A percentile compares a stretch with the other conserved stretches of the same genome.
Conservation (phyloP, 129 eudicot genomes). For the Ambrosia artemisiifolia region DNA sequence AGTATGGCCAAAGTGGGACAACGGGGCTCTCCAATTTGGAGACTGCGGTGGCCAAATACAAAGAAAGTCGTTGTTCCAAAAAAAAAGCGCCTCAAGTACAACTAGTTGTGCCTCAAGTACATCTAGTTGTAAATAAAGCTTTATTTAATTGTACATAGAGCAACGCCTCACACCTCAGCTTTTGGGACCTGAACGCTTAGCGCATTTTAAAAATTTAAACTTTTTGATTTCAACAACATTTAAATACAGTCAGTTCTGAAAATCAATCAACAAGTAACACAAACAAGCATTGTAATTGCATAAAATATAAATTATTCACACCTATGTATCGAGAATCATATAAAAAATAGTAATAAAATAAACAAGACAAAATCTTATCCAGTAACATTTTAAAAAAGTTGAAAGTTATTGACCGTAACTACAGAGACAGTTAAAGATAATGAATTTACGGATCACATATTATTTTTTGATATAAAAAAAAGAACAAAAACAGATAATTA, state of each 20-base stretch:
- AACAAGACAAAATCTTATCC: neutral
- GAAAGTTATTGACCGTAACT: conserved; percentile 3
- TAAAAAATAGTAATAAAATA: too few species aligned
- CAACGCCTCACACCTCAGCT: too few species aligned
- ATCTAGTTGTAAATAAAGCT: too few species aligned
- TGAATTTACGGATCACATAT: neutral
- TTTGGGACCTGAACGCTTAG: too few species aligned
- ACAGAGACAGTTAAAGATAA: neutral
- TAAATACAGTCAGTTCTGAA: neutral
- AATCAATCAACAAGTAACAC: neutral
- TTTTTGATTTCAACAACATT: neutral
- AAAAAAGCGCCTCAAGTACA: too few species aligned
- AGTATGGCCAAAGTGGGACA: too few species aligned
- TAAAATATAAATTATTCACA: neutral
- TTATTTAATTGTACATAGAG: too few species aligned
- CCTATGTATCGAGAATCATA: neutral
- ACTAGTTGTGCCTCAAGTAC: too few species aligned
- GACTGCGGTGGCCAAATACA: too few species aligned
- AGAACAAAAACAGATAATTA: neutral
- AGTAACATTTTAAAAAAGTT: neutral
- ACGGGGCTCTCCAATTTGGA: too few species aligned
- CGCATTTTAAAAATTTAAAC: neutral
- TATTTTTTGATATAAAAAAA: neutral
- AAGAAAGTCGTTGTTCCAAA: too few species aligned
- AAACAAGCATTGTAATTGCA: conserved; percentile 11